Evolutionary conservation across 768 basidiomycete genomes (phyloP).

Genomic region (Hysterangium stoloniferum): DNA sequence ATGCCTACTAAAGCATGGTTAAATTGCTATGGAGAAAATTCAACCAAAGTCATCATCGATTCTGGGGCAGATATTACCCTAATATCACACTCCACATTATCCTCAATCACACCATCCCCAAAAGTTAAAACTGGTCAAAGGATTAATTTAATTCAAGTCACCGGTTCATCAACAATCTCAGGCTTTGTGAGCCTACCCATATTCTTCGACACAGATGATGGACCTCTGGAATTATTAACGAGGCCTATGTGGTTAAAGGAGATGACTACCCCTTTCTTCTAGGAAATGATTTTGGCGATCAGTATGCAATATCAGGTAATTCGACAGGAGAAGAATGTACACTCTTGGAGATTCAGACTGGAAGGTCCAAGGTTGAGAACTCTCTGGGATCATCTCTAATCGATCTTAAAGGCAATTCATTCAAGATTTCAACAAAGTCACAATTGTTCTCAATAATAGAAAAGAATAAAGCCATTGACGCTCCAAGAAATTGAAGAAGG

Average conservation of each 20-base stretch:
- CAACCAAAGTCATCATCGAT: constrained; percentile 15
- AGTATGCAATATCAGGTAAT: constrained; percentile 27
- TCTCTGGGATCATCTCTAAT: neutral
- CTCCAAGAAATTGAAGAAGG: neutral
- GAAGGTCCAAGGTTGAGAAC: neutral
- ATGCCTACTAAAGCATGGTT: constrained; percentile 14
- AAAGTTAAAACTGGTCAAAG: constrained; percentile 20
- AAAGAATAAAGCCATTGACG: neutral
- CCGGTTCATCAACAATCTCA: constrained; percentile 25
- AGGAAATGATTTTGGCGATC: constrained; percentile 24
- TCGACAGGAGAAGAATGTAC: constrained; percentile 11
- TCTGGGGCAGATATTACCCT: too few species aligned
- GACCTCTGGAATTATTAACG: constrained; percentile 21
- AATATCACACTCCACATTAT: constrained; percentile 3
- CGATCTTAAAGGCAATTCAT: neutral
- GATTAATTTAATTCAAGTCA: constrained; percentile 24
- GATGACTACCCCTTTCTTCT: constrained; percentile 20
- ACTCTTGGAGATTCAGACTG: constrained; percentile 16
- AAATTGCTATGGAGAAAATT: neutral
- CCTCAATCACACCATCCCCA: constrained; percentile 8
- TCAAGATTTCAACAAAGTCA: neutral
- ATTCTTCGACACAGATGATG: too few species aligned
- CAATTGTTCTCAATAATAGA: neutral
- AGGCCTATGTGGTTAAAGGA: constrained; percentile 24
- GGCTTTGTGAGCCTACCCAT: constrained; percentile 24